Evolutionary conservation across 1,284 basidiomycete genomes (phyloP).

Genomic region (Irpex rosettiformis): DNA sequence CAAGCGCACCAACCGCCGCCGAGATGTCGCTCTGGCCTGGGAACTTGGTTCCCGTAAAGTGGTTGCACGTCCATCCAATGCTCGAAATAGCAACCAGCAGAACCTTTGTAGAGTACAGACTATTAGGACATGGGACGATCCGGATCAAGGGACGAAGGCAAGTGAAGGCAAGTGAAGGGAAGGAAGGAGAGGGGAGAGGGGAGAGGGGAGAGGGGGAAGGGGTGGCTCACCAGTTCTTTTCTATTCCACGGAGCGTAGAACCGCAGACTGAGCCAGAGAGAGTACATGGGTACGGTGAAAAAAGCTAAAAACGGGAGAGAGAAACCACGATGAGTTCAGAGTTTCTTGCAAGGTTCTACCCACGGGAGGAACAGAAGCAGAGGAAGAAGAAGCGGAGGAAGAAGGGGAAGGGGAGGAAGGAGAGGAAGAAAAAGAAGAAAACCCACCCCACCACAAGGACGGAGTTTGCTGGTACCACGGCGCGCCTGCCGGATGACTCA

Average conservation of each 20-base stretch:
- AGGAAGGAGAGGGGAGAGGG: too few relatives aligned
- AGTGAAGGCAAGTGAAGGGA: too few relatives aligned
- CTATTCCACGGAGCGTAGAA: conserved; percentile 73
- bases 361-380: too few relatives aligned
- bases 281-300: conserved; percentile 78
- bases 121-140: neutral
- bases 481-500: conserved; percentile 49
- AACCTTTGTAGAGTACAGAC: conserved; percentile 37
- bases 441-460: conserved; percentile 53
- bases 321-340: too few relatives aligned
- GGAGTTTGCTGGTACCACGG: conserved; percentile 61
- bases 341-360: too few relatives aligned
- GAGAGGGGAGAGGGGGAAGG: too few relatives aligned
- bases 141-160: too few relatives aligned
- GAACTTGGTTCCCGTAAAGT: conserved; percentile 69
- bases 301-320: conserved; percentile 52
- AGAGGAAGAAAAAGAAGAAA: too few relatives aligned
- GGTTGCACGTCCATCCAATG: conserved; percentile 78
- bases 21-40: conserved; percentile 70
- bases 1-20: conserved; percentile 76
- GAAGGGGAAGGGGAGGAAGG: too few relatives aligned
- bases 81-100: conserved; percentile 66
- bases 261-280: conserved; percentile 70
- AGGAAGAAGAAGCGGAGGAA: too few relatives aligned
- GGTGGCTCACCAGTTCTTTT: conserved; percentile 66